Evolutionary conservation across 2,329 filamentous ascomycete species (phyloP), one percentile per base, ranked within the genome.

Genomic region (Cucurbitaria berberidis): DNA sequence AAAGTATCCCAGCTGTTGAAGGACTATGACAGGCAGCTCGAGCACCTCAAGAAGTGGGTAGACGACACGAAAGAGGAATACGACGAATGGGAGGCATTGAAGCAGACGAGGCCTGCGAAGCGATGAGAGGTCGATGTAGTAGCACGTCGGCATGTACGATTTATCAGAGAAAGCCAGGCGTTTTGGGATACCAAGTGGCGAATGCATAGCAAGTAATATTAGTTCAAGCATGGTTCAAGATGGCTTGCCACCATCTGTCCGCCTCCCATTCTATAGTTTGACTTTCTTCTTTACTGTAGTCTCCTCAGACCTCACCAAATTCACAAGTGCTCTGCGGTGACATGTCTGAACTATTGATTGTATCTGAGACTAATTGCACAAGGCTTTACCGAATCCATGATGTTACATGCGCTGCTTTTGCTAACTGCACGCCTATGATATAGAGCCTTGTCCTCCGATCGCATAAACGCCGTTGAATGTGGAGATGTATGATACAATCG

Each of bases 1-100:
- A 45, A 44, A 40, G 13, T 43, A 22, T 21, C 2, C 15, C 46
- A 91, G 89, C 88, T 93, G 41, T 76, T 93, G 64, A 87, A 89
- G 66, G 89, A 92, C 69, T 93, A 93, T 73, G 88, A 93, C 72
- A 89, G 87, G 72, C 90, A 93, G 77, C 80, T 95, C 29, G 75
- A 81, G 60, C 88, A 93, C 70, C 79, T 96, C 58, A 89, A 87
- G 75, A 88, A 87, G 68, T 85, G 87, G 75, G 68, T 88, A 52
- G 80, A 78, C 39, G 78, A 83, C 22, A 80, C 86, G 48, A 81
- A 81, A 68, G 81, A 82, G 62, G 85, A 88, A 56, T 86, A 83
- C 53, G 78, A 80, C 26, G 82, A 82, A 56, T 84, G 83, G 73
- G 78, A 86, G 57, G 63, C 64, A 30, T 51, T 64, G 9, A 67